phyloP scores from a whole-genome alignment of 192 early-diverging fungal species.

The Podila epicladia region DNA sequence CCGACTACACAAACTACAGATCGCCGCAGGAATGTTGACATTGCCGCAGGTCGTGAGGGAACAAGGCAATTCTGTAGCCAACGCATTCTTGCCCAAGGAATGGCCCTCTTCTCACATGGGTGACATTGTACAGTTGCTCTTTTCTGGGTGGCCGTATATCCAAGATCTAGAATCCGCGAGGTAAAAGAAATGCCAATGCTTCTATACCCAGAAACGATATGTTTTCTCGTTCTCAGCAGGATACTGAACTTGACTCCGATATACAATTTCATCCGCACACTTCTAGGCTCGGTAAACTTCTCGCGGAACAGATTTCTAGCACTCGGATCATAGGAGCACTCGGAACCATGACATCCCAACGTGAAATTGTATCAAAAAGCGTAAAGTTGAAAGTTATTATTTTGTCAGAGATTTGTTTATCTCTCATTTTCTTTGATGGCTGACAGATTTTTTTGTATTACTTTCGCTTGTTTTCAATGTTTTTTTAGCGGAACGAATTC shows the following conservation, averaged over 20 bases:
- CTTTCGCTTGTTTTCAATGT: not conserved
- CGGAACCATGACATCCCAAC: slow-evolving; percentile 7
- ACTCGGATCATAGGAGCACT: slow-evolving; percentile 1
- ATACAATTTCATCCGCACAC: too few relatives aligned
- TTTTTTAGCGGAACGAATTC: not conserved
- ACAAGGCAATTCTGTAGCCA: not conserved
- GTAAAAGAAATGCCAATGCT: not conserved
- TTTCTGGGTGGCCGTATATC: not conserved
- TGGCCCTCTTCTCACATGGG: slow-evolving; percentile 6
- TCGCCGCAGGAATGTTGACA: not conserved
- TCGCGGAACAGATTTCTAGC: not conserved
- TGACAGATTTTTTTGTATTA: not conserved
- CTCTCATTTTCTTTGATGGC: too few relatives aligned
- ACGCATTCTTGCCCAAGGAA: not conserved
- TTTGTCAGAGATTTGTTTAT: too few relatives aligned
- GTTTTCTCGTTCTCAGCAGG: too few relatives aligned
- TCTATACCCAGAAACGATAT: not conserved
- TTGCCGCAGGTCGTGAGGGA: not conserved
- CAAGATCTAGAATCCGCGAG: not conserved
- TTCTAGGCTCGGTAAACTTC: not conserved
- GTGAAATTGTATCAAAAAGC: too few relatives aligned
- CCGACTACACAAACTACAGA: not conserved
- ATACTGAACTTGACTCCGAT: not conserved
- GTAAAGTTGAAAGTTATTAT: too few relatives aligned
- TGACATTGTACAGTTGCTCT: not conserved